Evolutionary conservation across 73 alveolate genomes (phyloP), one percentile per base, ranked within the genome.

Genomic region (Tetrahymena malaccensis): DNA sequence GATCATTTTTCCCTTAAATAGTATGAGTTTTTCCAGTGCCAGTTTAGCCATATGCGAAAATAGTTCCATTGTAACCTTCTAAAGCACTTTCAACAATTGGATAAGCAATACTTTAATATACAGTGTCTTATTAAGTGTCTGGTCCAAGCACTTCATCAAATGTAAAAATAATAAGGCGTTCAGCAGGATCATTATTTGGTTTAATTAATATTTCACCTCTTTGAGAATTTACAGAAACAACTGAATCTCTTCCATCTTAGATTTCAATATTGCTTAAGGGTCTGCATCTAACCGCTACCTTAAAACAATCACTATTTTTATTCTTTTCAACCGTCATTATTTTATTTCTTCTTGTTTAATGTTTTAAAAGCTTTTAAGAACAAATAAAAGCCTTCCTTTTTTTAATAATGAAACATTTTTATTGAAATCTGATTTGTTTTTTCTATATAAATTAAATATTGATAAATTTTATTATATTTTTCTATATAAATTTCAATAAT

Each of bases 1-100:
- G 96, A 33, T 95, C 17, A 13, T 44, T 13, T 44, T 22, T 85
- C 12, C 99, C 99, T 96, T 97, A 95, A 99, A 98, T 98, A 12
- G 99, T 98, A 94, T 85, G 96, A 37, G 99, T 98, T 96, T 98
- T 98, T 37, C 99, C 99, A 84, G 99, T 96, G 10, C 99, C 99
- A 19, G 99, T 98, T 95, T 98, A 98, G 6, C 99, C 99, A 93
- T 98, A 98, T 16, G 99, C 99, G 85, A 98, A 98, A 31, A 98
- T 96, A 21, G 99, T 98, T 31, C 99, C 99, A 94, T 98, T 97
- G 94, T 97, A 98, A 35, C 99, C 99, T 94, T 97, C 97, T 34
- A 97, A 96, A 33, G 94, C 97, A 94, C 97, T 99, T 93, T 98
- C 98, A 3, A 99, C 99, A 93, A 99, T 99, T 27, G 99, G 99